Evolutionary conservation across 2,329 filamentous ascomycete species (phyloP), one percentile per base, ranked within the genome.

Genomic region (Thelonectria olida): DNA sequence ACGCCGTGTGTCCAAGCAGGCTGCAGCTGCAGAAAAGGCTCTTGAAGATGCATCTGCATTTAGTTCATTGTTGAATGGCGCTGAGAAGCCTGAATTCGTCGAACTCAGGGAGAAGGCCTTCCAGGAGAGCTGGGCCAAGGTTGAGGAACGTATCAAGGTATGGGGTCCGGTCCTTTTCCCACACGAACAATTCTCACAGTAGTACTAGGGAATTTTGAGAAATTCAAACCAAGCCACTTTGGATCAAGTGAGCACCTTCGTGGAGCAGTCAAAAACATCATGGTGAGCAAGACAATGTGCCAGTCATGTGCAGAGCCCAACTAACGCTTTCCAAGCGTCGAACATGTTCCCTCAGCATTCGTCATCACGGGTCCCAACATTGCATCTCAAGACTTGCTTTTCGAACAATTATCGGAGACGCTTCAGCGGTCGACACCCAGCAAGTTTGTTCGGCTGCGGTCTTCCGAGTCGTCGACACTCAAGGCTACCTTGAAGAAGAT

Each of bases 281-380:
- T 73, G 73, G 78, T 80, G 45, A 67, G 68, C 36, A 51, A 17
- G 17, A 20, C 22, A 6, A 17, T n/a, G n/a, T 25, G 28, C 28
- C 34, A 19, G 44, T 51, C 17, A 17, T 9, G n/a, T n/a, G 28
- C 2, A n/a, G 17, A 15, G 20, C 34, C 10, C 17, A 41, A 22
- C 65, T 74, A 53, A 73, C 64, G 22, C 44, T 27, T 12, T 10
- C 39, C 17, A 55, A 78, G 77, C 63, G 71, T 73, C 39, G 78
- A 80, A 48, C 86, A 84, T 72, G 84, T 92, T 38, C 88, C 90
- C 0, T 85, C 90, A 7, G 90, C 86, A 2, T 89, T 95, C 67
- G 88, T 95, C 67, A 85, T 92, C 60, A 91, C 91, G 8, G 92
- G 92, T 0, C 90, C 92, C 7, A 93, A 92, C 65, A 90, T 93